Base-by-base conservation (phyloP, 305 asterid species). In the Fraxinus angustifolia region DNA sequence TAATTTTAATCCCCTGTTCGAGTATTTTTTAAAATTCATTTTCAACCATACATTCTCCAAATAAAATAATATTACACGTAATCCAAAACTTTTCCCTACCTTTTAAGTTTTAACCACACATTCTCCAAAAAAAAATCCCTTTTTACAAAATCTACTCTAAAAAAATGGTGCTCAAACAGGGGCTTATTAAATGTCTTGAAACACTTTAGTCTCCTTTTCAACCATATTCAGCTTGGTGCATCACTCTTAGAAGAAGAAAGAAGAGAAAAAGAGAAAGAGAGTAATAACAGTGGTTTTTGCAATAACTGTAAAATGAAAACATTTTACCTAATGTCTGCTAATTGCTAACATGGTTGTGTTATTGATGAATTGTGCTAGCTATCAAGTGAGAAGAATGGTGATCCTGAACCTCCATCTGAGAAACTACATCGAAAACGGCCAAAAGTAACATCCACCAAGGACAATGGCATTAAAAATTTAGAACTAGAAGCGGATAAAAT, bases 321-420 rank as follows among this genome's bases (percentile, higher is more conserved):
- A 1, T 36, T 36, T 50, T 10, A 28, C 56, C 38, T 50, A 21
- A 48, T 26, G 8, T 35, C 1, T 48, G 60, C 60, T 48, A 48
- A 48, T 6, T 53, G 10, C 23, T 60, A 35, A 65, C 26, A 40
- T 38, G 31, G 19, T 72, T 50, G 53, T 65, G 53, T 73, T 75
- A 31, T 75, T 67, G 40, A 11, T 75, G 14, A 67, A 74, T 53
- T 76, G 38, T 80, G 30, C 72, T 50, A 36, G 87, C 73, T 56
- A 76, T 82, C 78, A 77, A 85, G 21, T 75, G 79, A 80, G 78
- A 73, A 60, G 40, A 81, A 78, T 6, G 68, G 42, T 67, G 86
- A 50, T 4, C 14, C 14, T 40, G 87, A 81, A 45, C 84, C 84
- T 77, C 87, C 86, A 11, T 65, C 7, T 16, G 84, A 90, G 87